Evolutionary conservation across 2,329 filamentous ascomycete species (phyloP).

Genomic region (Amauroascus verrucosus): DNA sequence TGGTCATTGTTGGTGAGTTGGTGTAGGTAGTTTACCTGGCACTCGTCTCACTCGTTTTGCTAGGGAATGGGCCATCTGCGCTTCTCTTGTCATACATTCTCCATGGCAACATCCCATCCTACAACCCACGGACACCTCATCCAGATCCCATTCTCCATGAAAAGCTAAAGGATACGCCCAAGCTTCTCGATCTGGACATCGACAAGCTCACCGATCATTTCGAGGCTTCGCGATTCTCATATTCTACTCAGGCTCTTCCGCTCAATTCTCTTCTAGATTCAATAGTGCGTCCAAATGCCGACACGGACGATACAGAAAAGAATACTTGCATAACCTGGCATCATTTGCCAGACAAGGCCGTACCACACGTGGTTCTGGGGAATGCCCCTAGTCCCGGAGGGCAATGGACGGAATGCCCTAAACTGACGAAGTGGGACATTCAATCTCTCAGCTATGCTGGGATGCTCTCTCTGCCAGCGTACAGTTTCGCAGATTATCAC

Average conservation of each 20-base stretch:
- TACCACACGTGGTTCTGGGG: conserved; percentile 47
- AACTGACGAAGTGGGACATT: conserved; percentile 46
- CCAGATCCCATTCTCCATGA: conserved; percentile 48
- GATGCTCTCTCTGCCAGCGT: conserved; percentile 51
- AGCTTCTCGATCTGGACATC: conserved; percentile 41
- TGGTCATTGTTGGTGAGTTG: conserved; percentile 25
- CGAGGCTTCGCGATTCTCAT: conserved; percentile 46
- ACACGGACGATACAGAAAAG: conserved; percentile 44
- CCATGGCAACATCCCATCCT: conserved; percentile 51
- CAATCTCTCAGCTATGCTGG: conserved; percentile 53
- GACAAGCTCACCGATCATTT: conserved; percentile 48
- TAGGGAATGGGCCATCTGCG: conserved; percentile 53
- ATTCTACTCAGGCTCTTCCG: conserved; percentile 52
- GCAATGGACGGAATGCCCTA: conserved; percentile 49
- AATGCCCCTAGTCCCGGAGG: conserved; percentile 44
- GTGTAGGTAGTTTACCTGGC: neutral
- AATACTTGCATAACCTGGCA: conserved; percentile 47
- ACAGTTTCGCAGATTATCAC: conserved; percentile 47
- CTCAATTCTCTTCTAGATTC: conserved; percentile 52
- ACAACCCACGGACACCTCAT: conserved; percentile 42
- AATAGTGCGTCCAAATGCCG: conserved; percentile 48
- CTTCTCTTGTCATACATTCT: conserved; percentile 54
- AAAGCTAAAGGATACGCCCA: conserved; percentile 41
- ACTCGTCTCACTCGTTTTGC: neutral
- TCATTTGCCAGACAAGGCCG: conserved; percentile 40